These are phyloP conservation scores for Penicillium hesseltinei DNA, from an alignment of 2,329 filamentous ascomycete species.

Conservation along the genomic window DNA sequence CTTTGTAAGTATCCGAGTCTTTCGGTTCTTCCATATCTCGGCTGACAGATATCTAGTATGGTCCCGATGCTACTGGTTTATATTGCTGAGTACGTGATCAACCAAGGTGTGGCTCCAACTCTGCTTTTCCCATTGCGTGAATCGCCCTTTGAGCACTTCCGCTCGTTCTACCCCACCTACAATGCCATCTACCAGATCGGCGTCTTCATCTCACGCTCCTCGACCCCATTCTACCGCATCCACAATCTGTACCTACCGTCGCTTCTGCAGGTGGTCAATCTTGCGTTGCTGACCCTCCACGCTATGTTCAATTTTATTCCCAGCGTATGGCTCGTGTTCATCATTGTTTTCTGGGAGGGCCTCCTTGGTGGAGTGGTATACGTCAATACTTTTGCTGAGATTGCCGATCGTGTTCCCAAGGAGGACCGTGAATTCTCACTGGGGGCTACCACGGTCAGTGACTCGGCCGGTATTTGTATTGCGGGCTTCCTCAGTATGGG, in stretches of 20 bases:
- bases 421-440: slow-evolving; percentile 88
- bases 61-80: slow-evolving; percentile 88
- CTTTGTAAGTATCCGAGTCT: slow-evolving; percentile 52
- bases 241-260: slow-evolving; percentile 79
- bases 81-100: slow-evolving; percentile 95
- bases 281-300: slow-evolving; percentile 70
- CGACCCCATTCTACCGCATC: slow-evolving; percentile 80
- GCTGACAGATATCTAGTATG: slow-evolving; percentile 57
- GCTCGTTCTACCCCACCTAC: slow-evolving; percentile 92
- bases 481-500: slow-evolving; percentile 81
- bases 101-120: slow-evolving; percentile 88
- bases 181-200: slow-evolving; percentile 92
- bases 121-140: slow-evolving; percentile 76
- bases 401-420: slow-evolving; percentile 74
- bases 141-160: slow-evolving; percentile 76
- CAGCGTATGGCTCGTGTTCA: slow-evolving; percentile 79
- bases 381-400: slow-evolving; percentile 93
- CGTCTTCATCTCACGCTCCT: slow-evolving; percentile 91
- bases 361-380: slow-evolving; percentile 88
- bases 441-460: slow-evolving; percentile 85
- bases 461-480: slow-evolving; percentile 85
- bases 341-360: slow-evolving; percentile 90
- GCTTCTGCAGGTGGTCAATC: slow-evolving; percentile 75
- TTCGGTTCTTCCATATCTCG: not conserved
- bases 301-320: slow-evolving; percentile 79